These are phyloP conservation scores for Curvularia lunata DNA, from an alignment of 2,329 filamentous ascomycete genomes.

Conservation along the genomic window DNA sequence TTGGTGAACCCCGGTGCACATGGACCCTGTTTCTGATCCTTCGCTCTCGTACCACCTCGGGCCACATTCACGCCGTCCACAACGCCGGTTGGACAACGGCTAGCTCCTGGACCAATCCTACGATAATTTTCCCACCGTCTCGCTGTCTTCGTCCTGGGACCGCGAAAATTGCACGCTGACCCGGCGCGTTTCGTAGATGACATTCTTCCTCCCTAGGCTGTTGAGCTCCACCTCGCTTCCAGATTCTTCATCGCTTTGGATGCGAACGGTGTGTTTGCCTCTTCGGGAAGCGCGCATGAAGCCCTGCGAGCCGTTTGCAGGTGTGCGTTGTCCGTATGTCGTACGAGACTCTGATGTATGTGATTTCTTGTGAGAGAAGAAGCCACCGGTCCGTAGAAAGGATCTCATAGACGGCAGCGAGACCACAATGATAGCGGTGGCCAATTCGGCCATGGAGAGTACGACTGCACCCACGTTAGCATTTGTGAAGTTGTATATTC, in stretches of 20 bases:
- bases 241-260: slow-evolving; percentile 24
- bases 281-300: slow-evolving; percentile 13
- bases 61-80: neutral
- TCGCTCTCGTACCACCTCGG: slow-evolving; percentile 1
- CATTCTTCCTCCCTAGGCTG: slow-evolving; percentile 25
- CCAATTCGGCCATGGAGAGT: slow-evolving; percentile 36
- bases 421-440: slow-evolving; percentile 36
- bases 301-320: slow-evolving; percentile 14
- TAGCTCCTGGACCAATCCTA: slow-evolving; percentile 5
- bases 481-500: neutral
- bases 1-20: slow-evolving; percentile 1
- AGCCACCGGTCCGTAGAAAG: slow-evolving; percentile 27
- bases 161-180: slow-evolving; percentile 31
- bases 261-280: slow-evolving; percentile 17
- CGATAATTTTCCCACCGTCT: slow-evolving; percentile 4
- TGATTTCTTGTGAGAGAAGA: slow-evolving; percentile 29
- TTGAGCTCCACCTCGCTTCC: slow-evolving; percentile 35
- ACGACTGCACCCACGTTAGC: slow-evolving; percentile 23
- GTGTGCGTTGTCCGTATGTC: slow-evolving; percentile 17
- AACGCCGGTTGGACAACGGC: neutral
- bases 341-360: slow-evolving; percentile 18
- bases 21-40: slow-evolving; percentile 2
- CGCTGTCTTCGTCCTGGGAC: slow-evolving; percentile 14
- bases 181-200: slow-evolving; percentile 30
- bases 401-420: slow-evolving; percentile 33